phyloP scores from a whole-genome alignment of 2,329 filamentous ascomycete genomes.

The Monilinia vaccinii-corymbosi region DNA sequence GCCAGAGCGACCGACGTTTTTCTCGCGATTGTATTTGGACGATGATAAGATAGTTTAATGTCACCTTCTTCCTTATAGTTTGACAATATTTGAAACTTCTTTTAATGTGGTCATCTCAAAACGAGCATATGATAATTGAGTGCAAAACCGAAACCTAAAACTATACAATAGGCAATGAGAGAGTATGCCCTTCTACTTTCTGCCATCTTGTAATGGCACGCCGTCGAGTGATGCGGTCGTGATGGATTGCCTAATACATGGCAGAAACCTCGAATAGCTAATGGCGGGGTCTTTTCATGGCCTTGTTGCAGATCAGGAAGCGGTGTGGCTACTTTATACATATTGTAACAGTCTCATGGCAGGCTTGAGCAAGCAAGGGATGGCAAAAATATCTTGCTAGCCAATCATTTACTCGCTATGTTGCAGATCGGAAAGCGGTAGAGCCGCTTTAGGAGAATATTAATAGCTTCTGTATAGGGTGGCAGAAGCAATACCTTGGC shows the following conservation, averaged over 20 bases:
- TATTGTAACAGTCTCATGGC: neutral
- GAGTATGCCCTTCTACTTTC: neutral
- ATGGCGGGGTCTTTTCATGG: no score
- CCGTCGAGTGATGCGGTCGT: neutral
- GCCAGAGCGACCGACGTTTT: no score
- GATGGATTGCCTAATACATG: neutral
- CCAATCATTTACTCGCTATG: no score
- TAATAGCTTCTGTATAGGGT: neutral
- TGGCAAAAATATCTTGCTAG: neutral
- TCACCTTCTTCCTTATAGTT: no score
- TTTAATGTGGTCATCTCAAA: neutral
- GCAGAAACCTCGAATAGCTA: neutral
- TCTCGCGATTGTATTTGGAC: no score
- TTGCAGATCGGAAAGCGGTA: no score
- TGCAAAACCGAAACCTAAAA: neutral
- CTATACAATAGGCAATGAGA: neutral
- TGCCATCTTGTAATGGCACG: neutral
- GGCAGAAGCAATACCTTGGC: neutral
- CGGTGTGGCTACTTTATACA: neutral
- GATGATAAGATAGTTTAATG: no score
- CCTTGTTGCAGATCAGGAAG: neutral
- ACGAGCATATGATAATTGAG: neutral
- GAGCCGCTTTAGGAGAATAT: no score
- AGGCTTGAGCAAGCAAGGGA: neutral
- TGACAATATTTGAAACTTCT: neutral